Evolutionary conservation across 257 asterid genomes (phyloP), one percentile per base, ranked within the genome.

Genomic region (Agastache rugosa): DNA sequence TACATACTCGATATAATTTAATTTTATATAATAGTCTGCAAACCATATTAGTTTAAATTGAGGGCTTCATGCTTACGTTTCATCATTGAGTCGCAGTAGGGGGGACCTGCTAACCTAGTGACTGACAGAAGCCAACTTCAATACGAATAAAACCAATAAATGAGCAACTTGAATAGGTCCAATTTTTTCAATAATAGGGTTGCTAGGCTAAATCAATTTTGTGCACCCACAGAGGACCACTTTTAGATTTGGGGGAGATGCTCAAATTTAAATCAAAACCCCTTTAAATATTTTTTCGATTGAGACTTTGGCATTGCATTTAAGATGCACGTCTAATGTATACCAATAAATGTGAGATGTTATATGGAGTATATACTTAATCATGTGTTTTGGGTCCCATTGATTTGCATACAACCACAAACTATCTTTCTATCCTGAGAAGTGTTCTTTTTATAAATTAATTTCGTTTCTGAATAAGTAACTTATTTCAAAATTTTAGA

Each of bases 141-240:
- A 71, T 67, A 54, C 29, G 75, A 63, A 64, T 45, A 55, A 74
- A 15, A 60, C 23, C 35, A 35, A 77, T 55, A 79, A 79, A 60
- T 72, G 75, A 25, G 72, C 76, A 45, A 55, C 65, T 73, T 70
- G 72, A 55, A 58, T 63, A 63, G 73, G 79, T 66, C 73, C 78
- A 73, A 56, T 51, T 61, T 80, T 37, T 73, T 78, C 25, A 73
- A 44, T 72, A 19, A 66, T 44, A 37, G 61, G 58, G 62, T 71
- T 48, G 67, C 67, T 67, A 78, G 14, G 14, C 77, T 29, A 69
- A 75, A 74, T 77, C 66, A 66, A 78, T 71, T 42, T n/a, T 22
- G 68, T 47, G 27, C 77, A 51, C 66, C 78, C 74, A 22, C 50
- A 69, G 50, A 8, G 87, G 87, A 83, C 87, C 87, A 79, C 84